These are phyloP conservation scores for Pluteus cervinus DNA, from an alignment of 768 basidiomycete genomes.

Conservation along the genomic window DNA sequence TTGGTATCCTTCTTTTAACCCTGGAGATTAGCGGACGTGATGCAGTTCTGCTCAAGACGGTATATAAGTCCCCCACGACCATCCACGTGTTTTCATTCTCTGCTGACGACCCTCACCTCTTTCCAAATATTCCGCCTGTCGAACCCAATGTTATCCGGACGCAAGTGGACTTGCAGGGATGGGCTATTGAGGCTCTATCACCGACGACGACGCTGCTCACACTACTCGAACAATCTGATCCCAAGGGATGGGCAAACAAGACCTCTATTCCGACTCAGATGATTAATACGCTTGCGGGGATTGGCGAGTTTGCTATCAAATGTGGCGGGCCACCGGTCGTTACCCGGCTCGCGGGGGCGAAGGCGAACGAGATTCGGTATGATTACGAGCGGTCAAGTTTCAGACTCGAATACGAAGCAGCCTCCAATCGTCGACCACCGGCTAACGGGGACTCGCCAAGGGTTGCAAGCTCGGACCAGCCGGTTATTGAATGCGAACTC, in stretches of 20 bases:
- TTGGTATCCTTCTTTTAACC: no score
- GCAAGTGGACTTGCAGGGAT: conserved; percentile 97
- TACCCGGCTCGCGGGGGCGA: conserved; percentile 77
- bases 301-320: conserved; percentile 95
- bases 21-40: conserved; percentile 70
- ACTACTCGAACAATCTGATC: conserved; percentile 93
- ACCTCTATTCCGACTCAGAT: conserved; percentile 91
- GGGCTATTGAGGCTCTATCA: conserved; percentile 93
- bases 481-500: conserved; percentile 78
- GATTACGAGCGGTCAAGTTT: conserved; percentile 83
- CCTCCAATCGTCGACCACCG: no score
- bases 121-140: conserved; percentile 60
- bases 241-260: conserved; percentile 96
- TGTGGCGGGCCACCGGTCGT: conserved; percentile 92
- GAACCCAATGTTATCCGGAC: conserved; percentile 84
- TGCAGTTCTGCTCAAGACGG: conserved; percentile 85
- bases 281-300: conserved; percentile 82
- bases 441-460: neutral
- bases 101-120: conserved; percentile 82
- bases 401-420: conserved; percentile 76
- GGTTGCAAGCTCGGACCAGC: neutral
- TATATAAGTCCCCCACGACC: conserved; percentile 93
- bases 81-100: conserved; percentile 96
- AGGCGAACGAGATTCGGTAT: conserved; percentile 67
- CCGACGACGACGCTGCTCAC: conserved; percentile 94